Evolutionary conservation across 2,329 filamentous ascomycete species (phyloP).

Genomic region (Arthrocladium fulminans): DNA sequence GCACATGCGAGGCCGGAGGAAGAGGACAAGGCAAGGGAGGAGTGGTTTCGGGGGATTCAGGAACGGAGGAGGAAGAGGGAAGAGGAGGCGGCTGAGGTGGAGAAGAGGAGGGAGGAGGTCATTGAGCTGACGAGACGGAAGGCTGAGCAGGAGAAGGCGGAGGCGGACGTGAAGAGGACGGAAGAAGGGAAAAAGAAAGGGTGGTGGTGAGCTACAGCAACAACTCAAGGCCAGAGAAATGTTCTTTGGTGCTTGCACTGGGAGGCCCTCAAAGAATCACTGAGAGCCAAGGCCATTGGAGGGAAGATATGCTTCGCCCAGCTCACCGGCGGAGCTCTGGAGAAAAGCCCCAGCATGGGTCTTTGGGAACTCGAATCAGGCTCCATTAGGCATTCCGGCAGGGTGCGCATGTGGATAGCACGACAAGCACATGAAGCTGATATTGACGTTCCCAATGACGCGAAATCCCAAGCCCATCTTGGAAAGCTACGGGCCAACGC

Average conservation of each 20-base stretch:
- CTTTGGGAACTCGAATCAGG: too few relatives aligned
- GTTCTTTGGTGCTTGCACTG: too few relatives aligned
- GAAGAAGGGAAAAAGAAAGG: conserved; percentile 1
- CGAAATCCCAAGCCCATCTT: too few relatives aligned
- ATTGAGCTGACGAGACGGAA: conserved; percentile 25
- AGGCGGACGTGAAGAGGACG: not conserved
- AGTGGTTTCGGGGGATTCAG: conserved; percentile 78
- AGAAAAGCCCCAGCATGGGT: too few relatives aligned
- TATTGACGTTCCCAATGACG: too few relatives aligned
- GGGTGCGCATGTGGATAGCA: too few relatives aligned
- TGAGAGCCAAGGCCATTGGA: too few relatives aligned
- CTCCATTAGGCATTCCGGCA: too few relatives aligned
- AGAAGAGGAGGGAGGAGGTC: conserved; percentile 33
- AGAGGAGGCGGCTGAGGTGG: conserved; percentile 40
- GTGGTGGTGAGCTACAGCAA: conserved; percentile 7
- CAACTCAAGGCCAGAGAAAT: not conserved
- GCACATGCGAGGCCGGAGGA: conserved; percentile 79
- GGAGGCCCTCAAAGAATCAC: too few relatives aligned
- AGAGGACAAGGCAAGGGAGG: conserved; percentile 78
- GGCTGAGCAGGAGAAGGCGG: conserved; percentile 8
- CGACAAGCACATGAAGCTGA: too few relatives aligned
- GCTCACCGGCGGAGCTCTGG: too few relatives aligned
- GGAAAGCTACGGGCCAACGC: not conserved
- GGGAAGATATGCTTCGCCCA: too few relatives aligned
- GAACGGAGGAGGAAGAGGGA: conserved; percentile 61